These are phyloP conservation scores for Penicillium griseofulvum DNA, from an alignment of 2,329 filamentous ascomycete genomes.

Conservation along the genomic window DNA sequence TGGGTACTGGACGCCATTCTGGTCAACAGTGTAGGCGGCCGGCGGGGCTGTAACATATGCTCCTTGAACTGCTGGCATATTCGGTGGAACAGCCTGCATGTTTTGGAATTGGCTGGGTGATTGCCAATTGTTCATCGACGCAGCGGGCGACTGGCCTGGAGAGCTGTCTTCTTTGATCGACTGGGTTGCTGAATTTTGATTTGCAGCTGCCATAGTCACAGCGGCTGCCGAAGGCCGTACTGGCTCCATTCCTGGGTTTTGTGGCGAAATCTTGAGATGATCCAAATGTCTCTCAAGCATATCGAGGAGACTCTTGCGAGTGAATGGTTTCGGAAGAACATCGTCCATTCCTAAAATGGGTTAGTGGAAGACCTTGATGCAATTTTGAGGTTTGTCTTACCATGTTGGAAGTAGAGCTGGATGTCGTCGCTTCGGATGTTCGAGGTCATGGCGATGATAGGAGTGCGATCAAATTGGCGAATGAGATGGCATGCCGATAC, in stretches of 20 bases:
- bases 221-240: conserved; percentile 37
- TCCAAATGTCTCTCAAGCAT: conserved; percentile 85
- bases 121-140: conserved; percentile 61
- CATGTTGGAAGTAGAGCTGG: conserved; percentile 94
- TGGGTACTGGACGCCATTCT: conserved; percentile 42
- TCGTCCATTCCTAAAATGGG: conserved; percentile 80
- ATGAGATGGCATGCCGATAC: conserved; percentile 94
- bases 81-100: conserved; percentile 56
- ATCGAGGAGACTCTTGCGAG: conserved; percentile 76
- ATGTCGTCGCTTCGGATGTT: conserved; percentile 97
- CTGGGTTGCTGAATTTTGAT: conserved; percentile 53
- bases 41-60: conserved; percentile 43
- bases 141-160: conserved; percentile 60
- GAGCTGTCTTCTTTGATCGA: conserved; percentile 64
- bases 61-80: conserved; percentile 42
- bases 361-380: conserved; percentile 20
- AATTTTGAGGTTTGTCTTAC: conserved; percentile 52
- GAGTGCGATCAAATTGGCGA: conserved; percentile 76
- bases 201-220: conserved; percentile 42
- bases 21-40: conserved; percentile 39
- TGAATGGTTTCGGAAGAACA: conserved; percentile 95
- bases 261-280: conserved; percentile 70
- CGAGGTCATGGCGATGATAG: conserved; percentile 97
- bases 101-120: conserved; percentile 59
- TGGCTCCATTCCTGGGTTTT: conserved; percentile 51